Evolutionary conservation across 192 early-diverging fungal species (phyloP).

Genomic region (Backusella westeae): DNA sequence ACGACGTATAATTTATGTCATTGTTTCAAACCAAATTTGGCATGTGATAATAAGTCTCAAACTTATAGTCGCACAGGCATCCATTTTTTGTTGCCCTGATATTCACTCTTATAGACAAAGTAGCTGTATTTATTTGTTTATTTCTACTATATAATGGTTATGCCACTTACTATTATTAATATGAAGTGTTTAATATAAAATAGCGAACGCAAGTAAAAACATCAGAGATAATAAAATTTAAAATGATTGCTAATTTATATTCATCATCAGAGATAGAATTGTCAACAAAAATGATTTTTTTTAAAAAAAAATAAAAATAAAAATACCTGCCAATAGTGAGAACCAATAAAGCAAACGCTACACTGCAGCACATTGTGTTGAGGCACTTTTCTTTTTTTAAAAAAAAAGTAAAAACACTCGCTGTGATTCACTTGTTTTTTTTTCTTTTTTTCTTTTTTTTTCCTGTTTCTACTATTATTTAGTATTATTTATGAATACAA

Average conservation of each 20-base stretch:
- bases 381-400: neutral
- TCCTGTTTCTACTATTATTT: neutral
- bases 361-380: neutral
- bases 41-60: neutral
- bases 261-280: neutral
- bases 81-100: neutral
- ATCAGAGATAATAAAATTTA: neutral
- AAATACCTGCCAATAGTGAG: neutral
- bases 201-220: neutral
- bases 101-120: neutral
- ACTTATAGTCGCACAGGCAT: neutral
- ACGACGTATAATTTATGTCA: neutral
- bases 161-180: neutral
- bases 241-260: neutral
- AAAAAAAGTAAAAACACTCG: neutral
- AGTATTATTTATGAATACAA: neutral
- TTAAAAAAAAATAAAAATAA: too few relatives aligned
- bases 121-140: neutral
- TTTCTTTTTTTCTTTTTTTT: neutral
- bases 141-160: too few relatives aligned
- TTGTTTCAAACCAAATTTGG: conserved; percentile 5
- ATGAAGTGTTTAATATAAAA: neutral
- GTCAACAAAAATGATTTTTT: neutral
- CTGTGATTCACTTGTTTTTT: neutral
- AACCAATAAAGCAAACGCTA: neutral